Conservation (phyloP, 805 yeast species). For the Nakazawaea anatomiae region DNA sequence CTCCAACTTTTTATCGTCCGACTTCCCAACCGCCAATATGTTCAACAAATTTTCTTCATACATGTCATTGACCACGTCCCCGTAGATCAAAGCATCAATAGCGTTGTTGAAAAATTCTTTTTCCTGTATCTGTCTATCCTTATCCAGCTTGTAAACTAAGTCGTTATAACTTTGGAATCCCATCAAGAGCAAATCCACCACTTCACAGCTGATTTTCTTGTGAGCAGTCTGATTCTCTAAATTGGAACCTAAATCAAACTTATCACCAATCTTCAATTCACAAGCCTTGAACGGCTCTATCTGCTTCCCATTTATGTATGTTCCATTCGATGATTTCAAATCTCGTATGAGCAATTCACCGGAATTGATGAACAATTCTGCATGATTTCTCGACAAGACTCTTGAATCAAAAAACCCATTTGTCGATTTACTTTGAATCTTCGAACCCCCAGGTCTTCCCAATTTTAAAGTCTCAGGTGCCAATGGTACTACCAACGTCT, state of each 20-base stretch:
- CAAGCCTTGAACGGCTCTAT: constrained; percentile 57
- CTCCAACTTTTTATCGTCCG: constrained; percentile 34
- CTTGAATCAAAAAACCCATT: constrained; percentile 95
- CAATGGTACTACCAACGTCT: constrained; percentile 72
- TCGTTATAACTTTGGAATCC: constrained; percentile 28
- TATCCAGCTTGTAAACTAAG: constrained; percentile 18
- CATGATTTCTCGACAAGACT: constrained; percentile 90
- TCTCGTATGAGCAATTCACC: constrained; percentile 67
- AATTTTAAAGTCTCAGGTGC: constrained; percentile 78
- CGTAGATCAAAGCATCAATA: constrained; percentile 29
- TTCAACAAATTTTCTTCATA: constrained; percentile 22
- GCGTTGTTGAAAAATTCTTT: constrained; percentile 27
- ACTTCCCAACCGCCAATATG: constrained; percentile 15
- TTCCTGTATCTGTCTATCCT: constrained; percentile 5
- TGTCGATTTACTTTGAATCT: constrained; percentile 51
- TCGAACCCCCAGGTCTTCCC: constrained; percentile 82
- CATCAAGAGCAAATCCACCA: constrained; percentile 66
- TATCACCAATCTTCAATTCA: constrained; percentile 72
- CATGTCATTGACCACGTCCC: constrained; percentile 26
- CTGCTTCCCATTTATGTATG: constrained; percentile 76
- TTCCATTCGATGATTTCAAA: constrained; percentile 89
- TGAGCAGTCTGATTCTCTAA: constrained; percentile 67
- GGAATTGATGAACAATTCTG: constrained; percentile 75
- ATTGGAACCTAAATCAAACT: constrained; percentile 91
- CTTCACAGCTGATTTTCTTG: constrained; percentile 77